A percentile compares a stretch with the other conserved stretches of the same genome.
Evolutionary conservation across 2,329 filamentous ascomycete genomes (phyloP).

Genomic region (Sporothrix inflata): DNA sequence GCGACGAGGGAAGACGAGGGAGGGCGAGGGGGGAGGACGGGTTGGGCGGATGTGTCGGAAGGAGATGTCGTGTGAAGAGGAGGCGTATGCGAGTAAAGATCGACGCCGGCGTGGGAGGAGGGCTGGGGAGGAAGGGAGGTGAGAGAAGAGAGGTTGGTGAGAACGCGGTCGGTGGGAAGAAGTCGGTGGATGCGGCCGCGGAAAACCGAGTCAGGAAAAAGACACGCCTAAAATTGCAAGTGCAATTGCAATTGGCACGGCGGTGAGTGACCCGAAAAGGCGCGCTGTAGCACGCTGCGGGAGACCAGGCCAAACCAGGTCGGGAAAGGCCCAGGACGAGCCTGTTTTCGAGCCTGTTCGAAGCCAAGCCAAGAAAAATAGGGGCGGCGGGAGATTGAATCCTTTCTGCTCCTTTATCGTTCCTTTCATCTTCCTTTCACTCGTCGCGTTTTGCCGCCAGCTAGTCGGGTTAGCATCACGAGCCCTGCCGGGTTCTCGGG

Average conservation of each 20-base stretch:
- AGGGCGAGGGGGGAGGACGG: not conserved
- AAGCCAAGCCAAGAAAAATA: not conserved
- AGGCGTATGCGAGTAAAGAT: not conserved
- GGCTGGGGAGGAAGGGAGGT: not conserved
- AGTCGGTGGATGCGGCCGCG: not conserved
- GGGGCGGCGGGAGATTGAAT: constrained; percentile 1
- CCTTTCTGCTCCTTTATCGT: not conserved
- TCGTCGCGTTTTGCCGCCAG: not conserved
- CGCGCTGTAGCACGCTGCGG: no score
- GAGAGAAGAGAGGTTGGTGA: not conserved
- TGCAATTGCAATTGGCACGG: not conserved
- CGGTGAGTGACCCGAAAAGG: not conserved
- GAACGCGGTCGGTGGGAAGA: not conserved
- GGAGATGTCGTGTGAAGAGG: not conserved
- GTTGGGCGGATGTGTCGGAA: constrained; percentile 8
- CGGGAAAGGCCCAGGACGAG: no score
- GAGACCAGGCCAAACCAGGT: no score
- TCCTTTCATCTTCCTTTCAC: not conserved
- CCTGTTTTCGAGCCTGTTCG: no score
- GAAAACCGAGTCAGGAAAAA: not conserved
- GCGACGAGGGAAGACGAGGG: not conserved
- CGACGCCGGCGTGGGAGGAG: not conserved
- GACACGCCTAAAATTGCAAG: not conserved
- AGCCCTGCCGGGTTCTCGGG: not conserved
- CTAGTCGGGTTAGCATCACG: not conserved